phyloP scores from a whole-genome alignment of 768 basidiomycete species.

The Sporobolomyces roseus region DNA sequence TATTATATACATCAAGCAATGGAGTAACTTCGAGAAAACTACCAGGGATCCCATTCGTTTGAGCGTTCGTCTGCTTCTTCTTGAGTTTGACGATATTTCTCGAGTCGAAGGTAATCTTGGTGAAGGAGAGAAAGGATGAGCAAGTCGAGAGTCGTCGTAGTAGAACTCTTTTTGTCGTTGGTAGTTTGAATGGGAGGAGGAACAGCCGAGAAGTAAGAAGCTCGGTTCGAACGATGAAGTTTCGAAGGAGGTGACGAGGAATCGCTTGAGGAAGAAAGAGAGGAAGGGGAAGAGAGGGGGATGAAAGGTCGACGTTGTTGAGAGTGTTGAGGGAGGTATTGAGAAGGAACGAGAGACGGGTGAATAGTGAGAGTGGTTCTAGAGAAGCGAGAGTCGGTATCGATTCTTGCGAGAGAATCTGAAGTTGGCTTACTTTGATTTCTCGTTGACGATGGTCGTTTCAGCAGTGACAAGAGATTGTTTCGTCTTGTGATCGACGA shows the following conservation, averaged over 20 bases:
- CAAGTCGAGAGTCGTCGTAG: constrained; percentile 11
- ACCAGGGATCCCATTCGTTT: constrained; percentile 17
- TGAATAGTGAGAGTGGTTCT: constrained; percentile 5
- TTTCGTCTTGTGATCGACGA: constrained; percentile 11
- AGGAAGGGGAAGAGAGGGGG: background rate
- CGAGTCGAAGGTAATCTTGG: background rate
- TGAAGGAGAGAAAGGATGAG: constrained; percentile 14
- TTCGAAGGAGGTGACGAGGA: background rate
- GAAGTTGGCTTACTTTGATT: background rate
- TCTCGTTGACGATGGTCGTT: background rate
- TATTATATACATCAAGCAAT: too few species aligned
- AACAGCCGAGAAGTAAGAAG: background rate
- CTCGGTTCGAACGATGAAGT: too few species aligned
- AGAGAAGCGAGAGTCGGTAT: background rate
- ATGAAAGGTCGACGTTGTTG: background rate
- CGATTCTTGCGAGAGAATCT: too few species aligned
- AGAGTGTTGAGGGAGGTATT: background rate
- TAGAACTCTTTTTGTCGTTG: background rate
- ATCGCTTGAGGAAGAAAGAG: background rate
- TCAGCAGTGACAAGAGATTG: constrained; percentile 1
- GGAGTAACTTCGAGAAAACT: background rate
- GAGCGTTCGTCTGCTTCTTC: background rate
- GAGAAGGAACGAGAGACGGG: background rate
- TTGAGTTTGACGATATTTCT: background rate
- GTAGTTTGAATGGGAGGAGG: background rate